A percentile compares a stretch with the other conserved stretches of the same genome.
phyloP scores from a whole-genome alignment of 768 basidiomycete species.

The Pholiota microspora region DNA sequence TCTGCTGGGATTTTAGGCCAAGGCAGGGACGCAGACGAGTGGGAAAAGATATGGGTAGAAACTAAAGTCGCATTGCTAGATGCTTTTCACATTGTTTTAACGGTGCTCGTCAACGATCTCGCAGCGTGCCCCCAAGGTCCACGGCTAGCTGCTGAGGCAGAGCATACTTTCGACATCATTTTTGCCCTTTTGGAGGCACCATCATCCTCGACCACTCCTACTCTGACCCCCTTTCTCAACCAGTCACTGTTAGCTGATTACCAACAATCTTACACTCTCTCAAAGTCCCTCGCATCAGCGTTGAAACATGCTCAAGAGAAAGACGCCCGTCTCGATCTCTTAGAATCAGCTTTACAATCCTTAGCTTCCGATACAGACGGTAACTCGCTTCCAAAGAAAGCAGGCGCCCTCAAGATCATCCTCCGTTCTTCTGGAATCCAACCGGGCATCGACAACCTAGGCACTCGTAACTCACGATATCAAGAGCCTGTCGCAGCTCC shows the following conservation, averaged over 20 bases:
- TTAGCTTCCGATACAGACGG: conserved; percentile 26
- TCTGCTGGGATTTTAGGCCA: conserved; percentile 20
- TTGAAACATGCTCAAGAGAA: conserved; percentile 46
- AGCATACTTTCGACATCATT: conserved; percentile 55
- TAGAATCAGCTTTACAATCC: conserved; percentile 50
- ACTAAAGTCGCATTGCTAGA: conserved; percentile 75
- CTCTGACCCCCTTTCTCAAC: conserved; percentile 59
- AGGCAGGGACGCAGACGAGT: conserved; percentile 48
- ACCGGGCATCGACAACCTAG: conserved; percentile 36
- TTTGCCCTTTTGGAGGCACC: conserved; percentile 56
- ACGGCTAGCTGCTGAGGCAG: conserved; percentile 43
- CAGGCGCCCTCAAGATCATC: conserved; percentile 62
- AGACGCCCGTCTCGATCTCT: conserved; percentile 54
- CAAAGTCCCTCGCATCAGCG: conserved; percentile 43
- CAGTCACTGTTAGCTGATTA: conserved; percentile 70
- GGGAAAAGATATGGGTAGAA: conserved; percentile 70
- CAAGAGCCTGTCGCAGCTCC: not conserved
- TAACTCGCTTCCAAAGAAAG: not conserved
- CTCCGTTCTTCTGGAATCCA: conserved; percentile 58
- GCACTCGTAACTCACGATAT: conserved; percentile 18
- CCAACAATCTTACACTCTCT: conserved; percentile 63
- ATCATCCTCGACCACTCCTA: conserved; percentile 26
- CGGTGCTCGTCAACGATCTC: conserved; percentile 47
- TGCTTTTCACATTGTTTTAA: conserved; percentile 59
- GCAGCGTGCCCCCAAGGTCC: conserved; percentile 36